Evolutionary conservation across 2,329 filamentous ascomycete species (phyloP).

Genomic region (Chalara sp.): DNA sequence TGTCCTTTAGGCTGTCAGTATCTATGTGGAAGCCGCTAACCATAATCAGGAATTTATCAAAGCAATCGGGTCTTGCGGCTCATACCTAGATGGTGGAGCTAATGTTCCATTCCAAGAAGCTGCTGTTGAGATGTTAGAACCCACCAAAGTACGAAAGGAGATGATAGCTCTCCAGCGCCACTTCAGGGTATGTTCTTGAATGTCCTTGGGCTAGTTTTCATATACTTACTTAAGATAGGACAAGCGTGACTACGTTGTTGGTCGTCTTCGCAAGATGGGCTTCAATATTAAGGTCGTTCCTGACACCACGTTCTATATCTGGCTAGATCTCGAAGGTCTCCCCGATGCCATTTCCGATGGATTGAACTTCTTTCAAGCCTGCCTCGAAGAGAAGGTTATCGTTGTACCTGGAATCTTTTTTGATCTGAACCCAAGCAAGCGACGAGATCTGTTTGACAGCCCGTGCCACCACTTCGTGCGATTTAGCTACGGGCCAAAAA

Average conservation of each 20-base stretch:
- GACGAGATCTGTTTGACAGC: slow-evolving; percentile 86
- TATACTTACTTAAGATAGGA: slow-evolving; percentile 34
- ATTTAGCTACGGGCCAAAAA: slow-evolving; percentile 75
- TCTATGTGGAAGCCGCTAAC: too few relatives aligned
- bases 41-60: slow-evolving; percentile 68
- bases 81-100: slow-evolving; percentile 89
- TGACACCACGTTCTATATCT: slow-evolving; percentile 92
- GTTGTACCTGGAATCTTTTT: slow-evolving; percentile 98
- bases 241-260: slow-evolving; percentile 88
- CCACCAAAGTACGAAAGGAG: slow-evolving; percentile 69
- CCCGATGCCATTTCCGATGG: slow-evolving; percentile 84
- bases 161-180: slow-evolving; percentile 86
- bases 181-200: slow-evolving; percentile 53
- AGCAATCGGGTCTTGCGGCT: slow-evolving; percentile 86
- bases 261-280: slow-evolving; percentile 74
- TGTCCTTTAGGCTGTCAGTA: neutral
- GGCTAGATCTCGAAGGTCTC: slow-evolving; percentile 61
- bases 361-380: slow-evolving; percentile 94
- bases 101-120: slow-evolving; percentile 96
- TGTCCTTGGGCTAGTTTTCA: neutral
- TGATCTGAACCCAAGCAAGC: slow-evolving; percentile 83
- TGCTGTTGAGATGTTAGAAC: slow-evolving; percentile 88
- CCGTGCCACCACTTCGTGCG: slow-evolving; percentile 91
- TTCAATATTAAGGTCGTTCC: slow-evolving; percentile 80
- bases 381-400: slow-evolving; percentile 89